Conservation (phyloP, 805 yeast genomes). For the Wickerhamiella parazyma region DNA sequence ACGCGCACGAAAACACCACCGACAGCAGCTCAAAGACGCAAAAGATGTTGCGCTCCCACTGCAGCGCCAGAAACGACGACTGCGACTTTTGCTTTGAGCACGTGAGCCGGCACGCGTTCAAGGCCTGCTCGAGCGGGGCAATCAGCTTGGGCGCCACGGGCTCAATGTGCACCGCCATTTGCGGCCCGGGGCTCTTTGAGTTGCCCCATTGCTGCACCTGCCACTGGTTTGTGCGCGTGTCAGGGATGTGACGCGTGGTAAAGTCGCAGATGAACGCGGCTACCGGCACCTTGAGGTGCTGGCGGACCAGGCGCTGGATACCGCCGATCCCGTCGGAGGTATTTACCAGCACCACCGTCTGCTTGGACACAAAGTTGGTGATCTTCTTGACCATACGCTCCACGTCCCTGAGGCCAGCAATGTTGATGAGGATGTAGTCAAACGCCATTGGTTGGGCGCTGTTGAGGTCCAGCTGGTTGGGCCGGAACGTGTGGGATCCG, state of each 20-base stretch:
- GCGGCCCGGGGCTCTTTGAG: slow-evolving; percentile 5
- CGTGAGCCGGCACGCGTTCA: slow-evolving; percentile 12
- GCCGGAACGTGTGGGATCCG: slow-evolving; percentile 13
- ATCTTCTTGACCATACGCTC: slow-evolving; percentile 20
- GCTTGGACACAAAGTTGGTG: slow-evolving; percentile 14
- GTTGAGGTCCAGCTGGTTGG: slow-evolving; percentile 16
- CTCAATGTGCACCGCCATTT: slow-evolving; percentile 14
- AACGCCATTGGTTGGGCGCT: slow-evolving; percentile 1
- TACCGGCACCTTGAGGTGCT: slow-evolving; percentile 13
- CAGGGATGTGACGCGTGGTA: slow-evolving; percentile 12
- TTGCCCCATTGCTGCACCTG: slow-evolving; percentile 10
- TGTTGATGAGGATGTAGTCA: slow-evolving; percentile 16
- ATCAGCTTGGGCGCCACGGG: slow-evolving; percentile 11
- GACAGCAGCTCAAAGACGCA: slow-evolving; percentile 64
- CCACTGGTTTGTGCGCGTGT: slow-evolving; percentile 9
- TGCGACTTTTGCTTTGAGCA: slow-evolving; percentile 29
- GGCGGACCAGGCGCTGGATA: slow-evolving; percentile 18
- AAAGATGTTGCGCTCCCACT: slow-evolving; percentile 78
- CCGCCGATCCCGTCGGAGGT: slow-evolving; percentile 19
- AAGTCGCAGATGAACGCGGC: slow-evolving; percentile 18
- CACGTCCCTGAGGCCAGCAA: slow-evolving; percentile 20
- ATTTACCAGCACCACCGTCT: slow-evolving; percentile 18
- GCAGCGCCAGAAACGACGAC: slow-evolving; percentile 39
- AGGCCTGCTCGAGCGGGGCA: slow-evolving; percentile 13
- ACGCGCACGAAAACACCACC: slow-evolving; percentile 56